Conservation (phyloP, 208 protist genomes). For the Leishmania tropica region DNA sequence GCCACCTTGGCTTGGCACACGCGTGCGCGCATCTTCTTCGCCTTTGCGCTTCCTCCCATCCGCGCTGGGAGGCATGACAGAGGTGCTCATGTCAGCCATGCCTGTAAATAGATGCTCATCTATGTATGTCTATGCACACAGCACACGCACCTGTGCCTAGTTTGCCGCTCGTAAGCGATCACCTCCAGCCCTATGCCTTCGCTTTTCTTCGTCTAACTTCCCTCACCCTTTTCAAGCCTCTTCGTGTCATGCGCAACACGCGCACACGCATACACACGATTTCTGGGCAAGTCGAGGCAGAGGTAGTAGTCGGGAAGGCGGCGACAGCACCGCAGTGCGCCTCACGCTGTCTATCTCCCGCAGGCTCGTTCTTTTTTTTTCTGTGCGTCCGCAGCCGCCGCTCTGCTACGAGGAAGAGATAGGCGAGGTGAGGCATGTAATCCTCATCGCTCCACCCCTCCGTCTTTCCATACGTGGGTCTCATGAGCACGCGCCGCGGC, state of each 20-base stretch:
- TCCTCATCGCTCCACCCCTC: background rate
- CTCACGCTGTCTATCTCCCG: background rate
- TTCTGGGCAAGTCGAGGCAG: background rate
- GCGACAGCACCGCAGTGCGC: background rate
- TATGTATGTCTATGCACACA: background rate
- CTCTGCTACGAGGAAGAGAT: background rate
- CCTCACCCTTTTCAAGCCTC: background rate
- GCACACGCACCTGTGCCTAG: background rate
- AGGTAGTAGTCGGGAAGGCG: background rate
- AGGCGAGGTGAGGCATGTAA: background rate
- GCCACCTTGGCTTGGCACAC: background rate
- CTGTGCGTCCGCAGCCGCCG: background rate
- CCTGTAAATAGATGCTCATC: background rate
- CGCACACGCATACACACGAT: background rate
- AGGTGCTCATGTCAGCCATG: background rate
- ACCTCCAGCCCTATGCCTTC: background rate
- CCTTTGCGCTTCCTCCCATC: background rate
- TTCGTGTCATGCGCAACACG: background rate
- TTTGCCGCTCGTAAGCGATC: background rate
- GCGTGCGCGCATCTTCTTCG: background rate
- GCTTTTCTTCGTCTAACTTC: background rate
- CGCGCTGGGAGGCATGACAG: too few species aligned
- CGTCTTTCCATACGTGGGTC: background rate
- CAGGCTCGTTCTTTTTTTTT: background rate
- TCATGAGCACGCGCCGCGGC: conserved; percentile 4